phyloP scores from a whole-genome alignment of 352 stramenopile genomes.

The Globisporangium middletonii region DNA sequence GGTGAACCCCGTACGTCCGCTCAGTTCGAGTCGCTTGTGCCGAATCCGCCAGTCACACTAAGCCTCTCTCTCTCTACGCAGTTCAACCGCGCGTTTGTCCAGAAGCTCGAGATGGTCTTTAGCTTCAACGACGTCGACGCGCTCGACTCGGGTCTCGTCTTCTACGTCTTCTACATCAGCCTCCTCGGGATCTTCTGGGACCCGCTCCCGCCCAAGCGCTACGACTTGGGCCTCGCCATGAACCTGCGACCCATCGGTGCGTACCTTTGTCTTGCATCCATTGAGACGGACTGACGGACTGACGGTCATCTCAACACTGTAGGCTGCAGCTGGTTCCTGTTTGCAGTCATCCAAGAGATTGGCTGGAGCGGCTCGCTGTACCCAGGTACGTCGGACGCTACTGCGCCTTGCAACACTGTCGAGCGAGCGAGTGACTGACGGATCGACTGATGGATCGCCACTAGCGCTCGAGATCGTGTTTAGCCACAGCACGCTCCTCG shows the following conservation, averaged over 20 bases:
- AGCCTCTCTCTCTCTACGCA: constrained; percentile 10
- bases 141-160: constrained; percentile 78
- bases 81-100: constrained; percentile 84
- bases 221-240: constrained; percentile 77
- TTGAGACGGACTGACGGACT: background rate
- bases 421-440: background rate
- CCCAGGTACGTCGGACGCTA: constrained; percentile 33
- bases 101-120: constrained; percentile 83
- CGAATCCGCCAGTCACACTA: background rate
- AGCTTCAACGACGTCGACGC: constrained; percentile 85
- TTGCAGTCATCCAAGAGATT: constrained; percentile 78
- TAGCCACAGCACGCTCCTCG: constrained; percentile 82
- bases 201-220: constrained; percentile 69
- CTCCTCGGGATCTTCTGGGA: constrained; percentile 85
- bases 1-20: constrained; percentile 69
- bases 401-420: too few relatives aligned
- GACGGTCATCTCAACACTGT: background rate
- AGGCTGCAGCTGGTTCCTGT: constrained; percentile 86
- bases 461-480: constrained; percentile 83
- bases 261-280: background rate
- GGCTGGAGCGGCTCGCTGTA: constrained; percentile 86
- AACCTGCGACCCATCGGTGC: constrained; percentile 52
- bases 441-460: background rate
- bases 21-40: background rate
- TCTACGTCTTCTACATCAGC: constrained; percentile 85